Evolutionary conservation across 163 green algal species (phyloP).

Genomic region (Scenedesmus sp.): DNA sequence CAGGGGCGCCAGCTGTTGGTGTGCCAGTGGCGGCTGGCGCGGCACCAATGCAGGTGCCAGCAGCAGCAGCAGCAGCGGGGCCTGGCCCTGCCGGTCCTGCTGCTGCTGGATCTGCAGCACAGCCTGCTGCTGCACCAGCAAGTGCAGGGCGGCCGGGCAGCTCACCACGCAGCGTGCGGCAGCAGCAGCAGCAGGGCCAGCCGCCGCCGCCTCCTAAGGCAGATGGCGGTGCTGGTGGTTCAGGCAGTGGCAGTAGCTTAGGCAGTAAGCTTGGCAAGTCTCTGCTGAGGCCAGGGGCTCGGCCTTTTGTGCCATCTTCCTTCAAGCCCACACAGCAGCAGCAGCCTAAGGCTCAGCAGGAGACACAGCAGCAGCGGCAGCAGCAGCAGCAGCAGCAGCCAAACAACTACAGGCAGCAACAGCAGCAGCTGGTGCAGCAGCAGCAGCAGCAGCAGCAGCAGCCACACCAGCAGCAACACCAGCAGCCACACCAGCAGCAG

Average conservation of each 20-base stretch:
- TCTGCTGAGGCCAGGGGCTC: background rate
- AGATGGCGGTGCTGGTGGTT: background rate
- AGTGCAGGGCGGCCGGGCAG: background rate
- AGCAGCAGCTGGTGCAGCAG: constrained; percentile 10
- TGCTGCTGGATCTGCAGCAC: background rate
- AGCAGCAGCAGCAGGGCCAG: constrained; percentile 17
- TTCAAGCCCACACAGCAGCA: background rate
- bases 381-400: constrained; percentile 9
- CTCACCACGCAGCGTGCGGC: background rate
- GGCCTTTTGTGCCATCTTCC: constrained; percentile 30
- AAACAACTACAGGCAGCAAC: background rate
- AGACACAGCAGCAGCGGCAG: constrained; percentile 4
- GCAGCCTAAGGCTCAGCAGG: background rate
- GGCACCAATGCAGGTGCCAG: background rate
- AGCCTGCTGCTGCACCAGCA: background rate
- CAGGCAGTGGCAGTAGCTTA: constrained; percentile 16
- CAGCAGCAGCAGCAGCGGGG: constrained; percentile 21
- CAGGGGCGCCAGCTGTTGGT: background rate
- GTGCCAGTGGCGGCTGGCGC: background rate
- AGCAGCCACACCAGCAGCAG: constrained; percentile 21
- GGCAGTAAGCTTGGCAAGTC: constrained; percentile 32
- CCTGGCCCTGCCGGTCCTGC: background rate
- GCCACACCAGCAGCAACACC: constrained; percentile 17
- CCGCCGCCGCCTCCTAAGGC: constrained; percentile 24
- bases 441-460: background rate